These are phyloP conservation scores for Myxozyma sirexii DNA, from an alignment of 805 yeast genomes.

Conservation along the genomic window DNA sequence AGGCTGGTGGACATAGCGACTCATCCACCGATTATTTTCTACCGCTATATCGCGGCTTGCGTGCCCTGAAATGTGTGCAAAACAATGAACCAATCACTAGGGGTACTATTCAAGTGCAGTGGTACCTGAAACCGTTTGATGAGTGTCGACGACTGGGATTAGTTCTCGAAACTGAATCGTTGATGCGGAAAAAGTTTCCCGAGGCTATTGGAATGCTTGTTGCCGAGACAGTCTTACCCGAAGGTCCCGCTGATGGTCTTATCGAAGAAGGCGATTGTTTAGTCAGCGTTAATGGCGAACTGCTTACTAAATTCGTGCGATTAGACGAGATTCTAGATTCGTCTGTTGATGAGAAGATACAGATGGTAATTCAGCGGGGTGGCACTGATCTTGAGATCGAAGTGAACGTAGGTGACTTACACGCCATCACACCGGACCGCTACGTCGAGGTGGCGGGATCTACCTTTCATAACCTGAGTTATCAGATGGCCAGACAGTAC, in stretches of 20 bases:
- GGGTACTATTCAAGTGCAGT: constrained; percentile 90
- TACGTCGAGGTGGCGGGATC: constrained; percentile 86
- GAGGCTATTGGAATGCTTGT: constrained; percentile 77
- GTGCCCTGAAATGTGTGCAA: constrained; percentile 80
- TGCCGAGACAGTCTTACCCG: constrained; percentile 77
- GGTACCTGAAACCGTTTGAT: constrained; percentile 79
- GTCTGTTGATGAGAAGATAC: constrained; percentile 61
- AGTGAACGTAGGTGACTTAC: constrained; percentile 72
- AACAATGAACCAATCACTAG: constrained; percentile 62
- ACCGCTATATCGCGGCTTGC: constrained; percentile 78
- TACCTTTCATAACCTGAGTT: constrained; percentile 79
- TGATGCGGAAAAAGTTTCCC: constrained; percentile 70
- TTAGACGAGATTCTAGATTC: constrained; percentile 84
- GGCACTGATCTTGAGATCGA: constrained; percentile 58
- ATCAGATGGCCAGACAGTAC: constrained; percentile 83
- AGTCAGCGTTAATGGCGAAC: constrained; percentile 66
- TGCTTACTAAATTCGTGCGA: constrained; percentile 68
- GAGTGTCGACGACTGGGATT: constrained; percentile 88
- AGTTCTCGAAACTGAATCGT: constrained; percentile 69
- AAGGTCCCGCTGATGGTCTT: constrained; percentile 76
- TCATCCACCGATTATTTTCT: constrained; percentile 92
- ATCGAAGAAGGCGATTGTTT: constrained; percentile 86
- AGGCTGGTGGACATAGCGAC: constrained; percentile 87
- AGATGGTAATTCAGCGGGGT: constrained; percentile 69
- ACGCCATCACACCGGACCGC: constrained; percentile 77